A percentile compares a stretch with the other conserved stretches of the same genome.
phyloP scores from a whole-genome alignment of 1,284 basidiomycete genomes.

The Sphaerobolus stellatus region DNA sequence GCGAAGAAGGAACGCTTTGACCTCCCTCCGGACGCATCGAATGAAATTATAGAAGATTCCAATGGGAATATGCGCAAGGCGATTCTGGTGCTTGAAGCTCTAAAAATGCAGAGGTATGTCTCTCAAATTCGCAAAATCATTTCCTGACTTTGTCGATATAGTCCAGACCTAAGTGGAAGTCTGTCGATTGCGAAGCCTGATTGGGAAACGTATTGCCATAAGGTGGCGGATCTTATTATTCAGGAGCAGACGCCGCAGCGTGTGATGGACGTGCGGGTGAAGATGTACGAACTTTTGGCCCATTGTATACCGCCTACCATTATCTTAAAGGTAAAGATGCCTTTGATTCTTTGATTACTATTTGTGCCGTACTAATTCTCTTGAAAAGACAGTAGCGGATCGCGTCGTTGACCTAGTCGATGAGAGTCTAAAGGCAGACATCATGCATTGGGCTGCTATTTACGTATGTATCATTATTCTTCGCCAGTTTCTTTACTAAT shows the following conservation, averaged over 20 bases:
- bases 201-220: conserved; percentile 97
- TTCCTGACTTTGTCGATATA: conserved; percentile 16
- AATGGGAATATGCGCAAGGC: conserved; percentile 95
- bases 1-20: conserved; percentile 82
- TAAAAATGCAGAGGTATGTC: conserved; percentile 89
- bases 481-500: neutral
- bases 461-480: conserved; percentile 60
- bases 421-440: conserved; percentile 83
- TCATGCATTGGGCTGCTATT: conserved; percentile 96
- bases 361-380: conserved; percentile 4
- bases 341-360: conserved; percentile 1
- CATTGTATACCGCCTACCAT: conserved; percentile 98
- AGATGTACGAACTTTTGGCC: conserved; percentile 93
- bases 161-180: conserved; percentile 73
- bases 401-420: conserved; percentile 85
- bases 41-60: conserved; percentile 77
- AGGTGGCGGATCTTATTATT: conserved; percentile 93
- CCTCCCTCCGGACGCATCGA: conserved; percentile 72
- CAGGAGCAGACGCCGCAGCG: conserved; percentile 89
- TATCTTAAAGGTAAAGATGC: conserved; percentile 72
- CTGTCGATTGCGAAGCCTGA: conserved; percentile 91
- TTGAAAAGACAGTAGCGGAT: conserved; percentile 78
- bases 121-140: neutral
- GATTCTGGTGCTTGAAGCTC: conserved; percentile 89
- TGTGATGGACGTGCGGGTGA: conserved; percentile 88